These are phyloP conservation scores for Colletotrichum musicola DNA, from an alignment of 2,329 filamentous ascomycete species.

Conservation along the genomic window DNA sequence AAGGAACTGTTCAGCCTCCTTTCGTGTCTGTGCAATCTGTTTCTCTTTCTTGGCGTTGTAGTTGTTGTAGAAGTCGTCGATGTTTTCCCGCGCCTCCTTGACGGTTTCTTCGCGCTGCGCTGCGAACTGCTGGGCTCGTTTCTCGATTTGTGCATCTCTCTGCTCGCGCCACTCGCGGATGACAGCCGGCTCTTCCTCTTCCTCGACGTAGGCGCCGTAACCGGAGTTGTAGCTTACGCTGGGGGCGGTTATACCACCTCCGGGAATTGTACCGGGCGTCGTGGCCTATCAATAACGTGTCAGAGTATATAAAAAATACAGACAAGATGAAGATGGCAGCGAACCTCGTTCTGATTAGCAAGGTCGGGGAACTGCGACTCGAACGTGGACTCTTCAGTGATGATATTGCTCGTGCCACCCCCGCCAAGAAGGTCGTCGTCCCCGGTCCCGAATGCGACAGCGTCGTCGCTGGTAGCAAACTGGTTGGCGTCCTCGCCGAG, in stretches of 20 bases:
- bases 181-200: slow-evolving; percentile 88
- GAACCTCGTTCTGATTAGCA: slow-evolving; percentile 74
- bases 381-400: slow-evolving; percentile 67
- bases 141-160: slow-evolving; percentile 84
- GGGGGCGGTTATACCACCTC: slow-evolving; percentile 83
- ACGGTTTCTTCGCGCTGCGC: slow-evolving; percentile 87
- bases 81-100: slow-evolving; percentile 90
- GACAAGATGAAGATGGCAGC: slow-evolving; percentile 25
- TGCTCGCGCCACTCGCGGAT: slow-evolving; percentile 93
- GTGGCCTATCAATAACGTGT: slow-evolving; percentile 65
- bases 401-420: slow-evolving; percentile 63
- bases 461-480: slow-evolving; percentile 84
- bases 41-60: slow-evolving; percentile 99
- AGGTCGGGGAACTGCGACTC: slow-evolving; percentile 94
- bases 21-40: slow-evolving; percentile 85
- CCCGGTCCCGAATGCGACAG: slow-evolving; percentile 72
- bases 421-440: slow-evolving; percentile 82
- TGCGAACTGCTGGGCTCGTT: slow-evolving; percentile 86
- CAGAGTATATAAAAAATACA: neutral
- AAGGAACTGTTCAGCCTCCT: slow-evolving; percentile 94
- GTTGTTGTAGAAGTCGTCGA: slow-evolving; percentile 99
- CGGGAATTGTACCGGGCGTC: slow-evolving; percentile 80
- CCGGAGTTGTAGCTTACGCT: slow-evolving; percentile 74
- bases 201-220: slow-evolving; percentile 66
- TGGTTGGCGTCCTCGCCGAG: slow-evolving; percentile 94